These are phyloP conservation scores for Aspergillus melleus DNA, from an alignment of 2,329 filamentous ascomycete species.

Conservation along the genomic window DNA sequence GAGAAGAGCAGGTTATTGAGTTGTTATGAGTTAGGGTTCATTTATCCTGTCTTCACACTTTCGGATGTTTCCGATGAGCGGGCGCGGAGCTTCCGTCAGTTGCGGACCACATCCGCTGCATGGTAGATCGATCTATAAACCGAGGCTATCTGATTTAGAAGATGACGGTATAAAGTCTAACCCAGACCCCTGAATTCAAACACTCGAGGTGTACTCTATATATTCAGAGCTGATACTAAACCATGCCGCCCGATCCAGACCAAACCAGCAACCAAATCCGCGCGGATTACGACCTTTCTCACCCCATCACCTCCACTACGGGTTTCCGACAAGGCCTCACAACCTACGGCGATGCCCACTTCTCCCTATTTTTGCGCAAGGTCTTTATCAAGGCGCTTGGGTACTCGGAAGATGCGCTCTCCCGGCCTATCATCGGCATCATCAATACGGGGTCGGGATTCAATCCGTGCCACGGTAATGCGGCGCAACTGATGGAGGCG, in stretches of 20 bases:
- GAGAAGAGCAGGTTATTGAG: not conserved
- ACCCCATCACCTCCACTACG: slow-evolving; percentile 50
- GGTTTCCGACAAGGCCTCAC: slow-evolving; percentile 66
- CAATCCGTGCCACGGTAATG: slow-evolving; percentile 73
- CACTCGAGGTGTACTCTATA: too few species aligned
- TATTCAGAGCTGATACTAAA: not conserved
- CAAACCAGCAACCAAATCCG: not conserved
- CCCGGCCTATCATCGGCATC: slow-evolving; percentile 70
- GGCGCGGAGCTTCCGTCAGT: not conserved
- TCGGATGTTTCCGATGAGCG: not conserved
- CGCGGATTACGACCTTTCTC: slow-evolving; percentile 59
- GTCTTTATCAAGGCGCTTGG: slow-evolving; percentile 76
- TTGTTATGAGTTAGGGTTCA: not conserved
- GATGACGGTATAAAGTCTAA: too few species aligned
- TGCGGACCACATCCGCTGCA: not conserved
- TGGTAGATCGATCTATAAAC: too few species aligned
- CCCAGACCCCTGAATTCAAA: too few species aligned
- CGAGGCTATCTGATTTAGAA: not conserved
- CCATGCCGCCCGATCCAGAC: not conserved
- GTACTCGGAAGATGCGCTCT: slow-evolving; percentile 70
- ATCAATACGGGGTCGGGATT: slow-evolving; percentile 72
- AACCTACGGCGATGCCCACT: slow-evolving; percentile 72
- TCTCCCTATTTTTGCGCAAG: slow-evolving; percentile 72
- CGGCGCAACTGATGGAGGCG: slow-evolving; percentile 70
- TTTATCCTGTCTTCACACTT: not conserved